Evolutionary conservation across 108 stramenopile genomes (phyloP).

Genomic region (Stephanodiscus minutulus): DNA sequence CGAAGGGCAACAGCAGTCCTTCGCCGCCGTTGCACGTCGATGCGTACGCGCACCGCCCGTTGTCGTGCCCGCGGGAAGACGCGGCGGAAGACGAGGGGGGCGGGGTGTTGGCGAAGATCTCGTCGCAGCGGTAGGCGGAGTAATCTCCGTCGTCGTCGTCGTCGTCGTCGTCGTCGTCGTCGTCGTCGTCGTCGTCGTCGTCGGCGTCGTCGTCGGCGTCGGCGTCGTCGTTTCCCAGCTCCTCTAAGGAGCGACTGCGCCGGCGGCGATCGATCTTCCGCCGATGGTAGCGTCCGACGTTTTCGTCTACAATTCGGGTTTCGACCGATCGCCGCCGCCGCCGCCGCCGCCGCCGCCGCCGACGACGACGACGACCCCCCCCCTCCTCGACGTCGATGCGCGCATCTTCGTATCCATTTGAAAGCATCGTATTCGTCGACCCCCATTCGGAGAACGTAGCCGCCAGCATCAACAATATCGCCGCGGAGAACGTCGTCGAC

Average conservation of each 20-base stretch:
- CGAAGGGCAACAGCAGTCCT: constrained; percentile 67
- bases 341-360: no score
- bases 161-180: neutral
- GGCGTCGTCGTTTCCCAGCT: no score
- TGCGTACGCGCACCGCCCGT: constrained; percentile 74
- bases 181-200: no score
- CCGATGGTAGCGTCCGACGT: no score
- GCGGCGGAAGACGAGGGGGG: constrained; percentile 1
- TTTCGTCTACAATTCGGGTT: neutral
- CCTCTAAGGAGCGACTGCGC: constrained; percentile 16
- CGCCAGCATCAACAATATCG: constrained; percentile 14
- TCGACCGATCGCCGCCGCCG: neutral
- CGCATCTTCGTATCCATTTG: no score
- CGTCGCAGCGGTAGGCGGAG: constrained; percentile 38
- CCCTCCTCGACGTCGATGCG: no score
- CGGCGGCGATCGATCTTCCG: constrained; percentile 33
- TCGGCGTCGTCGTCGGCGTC: no score
- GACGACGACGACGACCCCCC: no score
- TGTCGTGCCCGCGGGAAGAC: neutral
- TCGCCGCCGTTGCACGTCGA: constrained; percentile 55
- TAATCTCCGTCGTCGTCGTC: constrained; percentile 20
- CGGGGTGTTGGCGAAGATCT: constrained; percentile 17
- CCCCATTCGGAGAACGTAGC: constrained; percentile 26
- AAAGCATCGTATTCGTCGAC: no score
- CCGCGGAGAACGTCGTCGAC: constrained; percentile 16